Base-by-base conservation (phyloP, 2,329 filamentous ascomycete species). In the Bipolaris victoriae region DNA sequence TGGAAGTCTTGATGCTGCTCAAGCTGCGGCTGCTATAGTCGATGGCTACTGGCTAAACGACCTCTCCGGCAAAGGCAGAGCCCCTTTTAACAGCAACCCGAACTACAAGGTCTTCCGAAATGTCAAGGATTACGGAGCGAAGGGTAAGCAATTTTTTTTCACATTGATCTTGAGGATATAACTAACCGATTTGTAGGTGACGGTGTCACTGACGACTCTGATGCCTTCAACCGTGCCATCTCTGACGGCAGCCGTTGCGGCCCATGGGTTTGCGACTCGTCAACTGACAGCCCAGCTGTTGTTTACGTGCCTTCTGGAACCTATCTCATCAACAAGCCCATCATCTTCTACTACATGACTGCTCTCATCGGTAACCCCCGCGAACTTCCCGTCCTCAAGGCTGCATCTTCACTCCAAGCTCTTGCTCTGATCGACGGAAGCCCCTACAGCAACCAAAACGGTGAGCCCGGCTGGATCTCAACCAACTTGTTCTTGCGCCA, bases 401-500 rank as follows among this genome's bases (percentile, higher is more conserved):
- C 84, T 5, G 79, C 81, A 6, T 44, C 80, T 6, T 77, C 75
- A 52, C 87, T 88, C 61, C 52, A 65, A 7, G 84, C 83, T 26
- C 75, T 87, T 18, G 86, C 83, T 16, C 68, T 89, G 52, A 84
- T 89, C 52, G 84, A 87, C 65, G 83, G 79, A 15, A 82, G 86
- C 83, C 86, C 72, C 13, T 77, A 77, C 70, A 80, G 46, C 52
- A 80, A 62, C 58, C 20, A 26, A 16, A 67, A 65, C 51, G 74
- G 70, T 7, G 62, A 70, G 55, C 68, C 77, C 49, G 79, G 79
- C 58, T 82, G 77, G 77, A 73, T 69, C 2, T 81, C 85, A 0
- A 86, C 85, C 40, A 88, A 86, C 64, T 81, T 89, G 9, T 90
- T 90, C 72, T 85, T 82, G 65, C 81, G 87, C 31, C 84, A 87